Evolutionary conservation across 2,329 filamentous ascomycete genomes (phyloP), one percentile per base, ranked within the genome.

Genomic region (Harringtonia lauricola): DNA sequence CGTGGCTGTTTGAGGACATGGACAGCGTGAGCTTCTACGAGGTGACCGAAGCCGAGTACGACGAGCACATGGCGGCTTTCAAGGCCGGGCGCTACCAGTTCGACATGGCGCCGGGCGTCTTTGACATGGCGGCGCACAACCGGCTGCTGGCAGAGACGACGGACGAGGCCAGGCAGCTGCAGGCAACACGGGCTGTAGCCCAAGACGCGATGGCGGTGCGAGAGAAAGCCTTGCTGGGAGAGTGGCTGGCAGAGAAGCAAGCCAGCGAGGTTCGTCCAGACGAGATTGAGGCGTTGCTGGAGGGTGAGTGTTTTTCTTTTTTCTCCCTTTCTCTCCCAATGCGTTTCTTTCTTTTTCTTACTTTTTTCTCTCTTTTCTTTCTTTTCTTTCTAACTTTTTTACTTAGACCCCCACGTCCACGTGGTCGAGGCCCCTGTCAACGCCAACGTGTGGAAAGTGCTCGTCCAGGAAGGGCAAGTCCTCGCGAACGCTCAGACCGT

Each of bases 371-470:
- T n/a, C n/a, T n/a, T n/a, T n/a, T n/a, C n/a, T n/a, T n/a, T n/a
- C n/a, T 13, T 29, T 29, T 13, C 8, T 29, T 13, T 29, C 8
- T 29, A 13, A 29, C 28, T 29, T 21, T 21, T 14, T 12, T 13
- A 21, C 19, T n/a, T 18, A 22, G 38, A 40, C 8, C 38, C 37
- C 8, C 4, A 6, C 9, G n/a, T 35, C 2, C 4, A n/a, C 8
- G 14, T 17, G 8, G 21, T 44, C 17, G 37, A 39, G 36, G 29
- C 42, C 5, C 42, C 42, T 70, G 57, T 71, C 31, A 64, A 67
- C 30, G 72, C 72, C 8, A 75, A 71, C 44, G 65, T 76, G 0
- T 76, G 71, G 71, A 75, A 75, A 47, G 58, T 75, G 2, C 53
- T 64, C 8, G 60, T 67, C 4, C 62, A 72, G 21, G 53, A 64